These are phyloP conservation scores for Fusarium sp. DNA, from an alignment of 2,329 filamentous ascomycete species.

Conservation along the genomic window DNA sequence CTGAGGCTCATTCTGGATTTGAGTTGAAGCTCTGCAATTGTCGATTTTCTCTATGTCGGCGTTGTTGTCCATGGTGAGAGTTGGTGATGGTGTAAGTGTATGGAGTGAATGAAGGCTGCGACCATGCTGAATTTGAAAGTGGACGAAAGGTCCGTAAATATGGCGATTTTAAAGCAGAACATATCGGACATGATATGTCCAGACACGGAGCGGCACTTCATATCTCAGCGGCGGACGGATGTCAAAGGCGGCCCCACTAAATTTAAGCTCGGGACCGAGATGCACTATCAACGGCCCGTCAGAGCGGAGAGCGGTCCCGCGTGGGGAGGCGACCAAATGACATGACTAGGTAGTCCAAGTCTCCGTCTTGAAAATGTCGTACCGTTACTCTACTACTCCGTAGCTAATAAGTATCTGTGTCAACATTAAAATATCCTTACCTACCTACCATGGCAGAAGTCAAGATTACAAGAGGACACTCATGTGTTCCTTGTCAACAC, in stretches of 20 bases:
- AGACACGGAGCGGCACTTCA: not conserved
- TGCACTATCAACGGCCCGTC: not conserved
- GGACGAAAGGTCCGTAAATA: not conserved
- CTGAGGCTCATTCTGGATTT: not conserved
- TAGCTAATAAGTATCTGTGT: too few relatives aligned
- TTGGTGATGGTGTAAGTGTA: too few relatives aligned
- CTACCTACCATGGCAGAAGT: not conserved
- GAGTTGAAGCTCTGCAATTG: not conserved
- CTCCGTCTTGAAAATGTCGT: too few relatives aligned
- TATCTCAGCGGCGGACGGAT: not conserved
- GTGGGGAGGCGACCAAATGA: not conserved
- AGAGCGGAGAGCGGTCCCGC: conserved; percentile 5
- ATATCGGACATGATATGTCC: not conserved
- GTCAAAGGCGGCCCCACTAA: not conserved
- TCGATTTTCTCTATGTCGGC: conserved; percentile 1
- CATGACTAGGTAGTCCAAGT: not conserved
- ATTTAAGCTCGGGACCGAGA: conserved; percentile 5
- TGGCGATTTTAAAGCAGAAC: not conserved
- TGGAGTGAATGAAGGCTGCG: not conserved
- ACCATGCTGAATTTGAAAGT: not conserved
- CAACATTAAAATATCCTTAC: not conserved
- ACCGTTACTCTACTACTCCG: too few relatives aligned
- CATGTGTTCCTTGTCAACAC: conserved; percentile 8
- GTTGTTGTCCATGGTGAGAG: not conserved
- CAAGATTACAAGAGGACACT: conserved; percentile 12